Evolutionary conservation across 306 rosid genomes (phyloP), one percentile per base, ranked within the genome.

Genomic region (Cyclanthera cordifolia): DNA sequence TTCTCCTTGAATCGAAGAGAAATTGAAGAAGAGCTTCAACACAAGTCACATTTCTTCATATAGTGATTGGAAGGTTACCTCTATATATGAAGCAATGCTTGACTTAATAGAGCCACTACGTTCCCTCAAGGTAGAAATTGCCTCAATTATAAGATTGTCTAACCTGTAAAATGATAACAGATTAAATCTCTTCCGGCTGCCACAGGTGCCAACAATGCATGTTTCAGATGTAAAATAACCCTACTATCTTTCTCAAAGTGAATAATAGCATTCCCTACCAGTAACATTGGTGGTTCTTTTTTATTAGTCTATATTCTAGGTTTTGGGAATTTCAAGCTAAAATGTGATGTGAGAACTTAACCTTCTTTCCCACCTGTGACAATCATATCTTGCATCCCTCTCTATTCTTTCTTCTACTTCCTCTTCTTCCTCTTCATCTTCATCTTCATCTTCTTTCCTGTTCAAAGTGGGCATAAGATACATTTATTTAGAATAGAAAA

Each of bases 41-140:
- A 37, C 12, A 37, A 37, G 43, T 37, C 43, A 37, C 43, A 37
- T 37, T 37, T 37, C 43, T 7, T 37, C 8, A 37, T 37, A 6
- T 37, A 37, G 43, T 11, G 12, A 37, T 6, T 5, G 60, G 28
- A 28, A 67, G 60, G 15, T 8, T 81, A 93, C 99, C 99, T 86
- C 95, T 14, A 93, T 93, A 77, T 87, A 93, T 19, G 91, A 73
- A 24, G 90, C 87, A 76, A 93, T 93, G 53, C 84, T 53, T 49
- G 96, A 88, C 85, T 90, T 93, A 73, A 88, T 90, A 71, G 99
- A 90, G 59, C 99, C 97, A 39, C 91, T 85, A 34, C 77, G 80
- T 80, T 93, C 99, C 80, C 82, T 86, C 81, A 93, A 76, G 79
- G 73, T 78, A 75, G 82, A 71, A 39, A 93, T 83, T 27, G 99